Conservation (phyloP, 2,329 filamentous ascomycete species). For the Colletotrichum scovillei region DNA sequence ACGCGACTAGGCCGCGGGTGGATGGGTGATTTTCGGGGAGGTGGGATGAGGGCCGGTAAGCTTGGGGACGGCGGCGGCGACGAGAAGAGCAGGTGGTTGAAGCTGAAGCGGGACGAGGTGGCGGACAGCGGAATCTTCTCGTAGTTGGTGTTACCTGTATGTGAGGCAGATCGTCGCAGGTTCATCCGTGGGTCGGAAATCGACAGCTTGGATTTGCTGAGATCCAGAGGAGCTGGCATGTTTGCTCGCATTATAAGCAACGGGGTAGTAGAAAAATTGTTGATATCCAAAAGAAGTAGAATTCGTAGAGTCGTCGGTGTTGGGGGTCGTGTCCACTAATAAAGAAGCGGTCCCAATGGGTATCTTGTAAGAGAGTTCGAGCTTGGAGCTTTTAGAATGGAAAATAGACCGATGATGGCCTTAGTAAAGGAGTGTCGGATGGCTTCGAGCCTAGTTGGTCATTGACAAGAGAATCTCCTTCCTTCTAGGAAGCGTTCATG, state of each 20-base stretch:
- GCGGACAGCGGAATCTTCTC: slow-evolving; percentile 67
- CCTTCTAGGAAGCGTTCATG: slow-evolving; percentile 35
- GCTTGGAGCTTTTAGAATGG: slow-evolving; percentile 30
- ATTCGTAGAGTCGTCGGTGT: slow-evolving; percentile 27
- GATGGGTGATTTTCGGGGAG: slow-evolving; percentile 70
- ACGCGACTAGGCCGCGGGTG: slow-evolving; percentile 69
- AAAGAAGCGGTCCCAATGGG: slow-evolving; percentile 21
- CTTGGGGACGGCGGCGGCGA: slow-evolving; percentile 77
- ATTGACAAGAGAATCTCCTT: slow-evolving; percentile 23
- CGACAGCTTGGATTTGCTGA: slow-evolving; percentile 60
- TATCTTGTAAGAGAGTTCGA: slow-evolving; percentile 24
- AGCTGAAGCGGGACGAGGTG: slow-evolving; percentile 72
- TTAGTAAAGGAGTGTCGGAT: slow-evolving; percentile 32
- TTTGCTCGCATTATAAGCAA: slow-evolving; percentile 35
- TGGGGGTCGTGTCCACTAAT: slow-evolving; percentile 14
- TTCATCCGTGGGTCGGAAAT: slow-evolving; percentile 67
- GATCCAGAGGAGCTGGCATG: slow-evolving; percentile 61
- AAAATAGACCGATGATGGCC: slow-evolving; percentile 3
- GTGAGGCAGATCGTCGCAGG: slow-evolving; percentile 68
- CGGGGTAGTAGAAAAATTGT: slow-evolving; percentile 3
- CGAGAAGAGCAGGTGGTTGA: slow-evolving; percentile 75
- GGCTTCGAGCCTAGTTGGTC: slow-evolving; percentile 33
- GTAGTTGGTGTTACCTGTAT: slow-evolving; percentile 50
- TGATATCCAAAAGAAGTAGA: slow-evolving; percentile 28
- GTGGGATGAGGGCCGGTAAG: slow-evolving; percentile 74